Base-by-base conservation (phyloP, 306 rosid species). In the Heteromeles arbutifolia region DNA sequence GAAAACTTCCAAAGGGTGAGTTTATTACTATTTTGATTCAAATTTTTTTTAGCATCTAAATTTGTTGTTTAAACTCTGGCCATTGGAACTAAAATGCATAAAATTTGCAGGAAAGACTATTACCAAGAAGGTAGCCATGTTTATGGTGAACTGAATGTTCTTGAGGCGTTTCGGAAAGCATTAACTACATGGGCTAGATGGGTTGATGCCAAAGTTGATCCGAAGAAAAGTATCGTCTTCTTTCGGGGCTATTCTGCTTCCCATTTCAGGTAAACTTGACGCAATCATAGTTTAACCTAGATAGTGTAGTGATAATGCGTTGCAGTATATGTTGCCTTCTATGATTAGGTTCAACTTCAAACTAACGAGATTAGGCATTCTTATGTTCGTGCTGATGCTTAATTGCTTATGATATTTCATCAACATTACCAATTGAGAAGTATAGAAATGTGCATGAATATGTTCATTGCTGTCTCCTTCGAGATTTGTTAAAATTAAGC, bases 81-180 rank as follows among this genome's bases (percentile, higher is more conserved):
- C 69, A 69, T 24, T 39, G 70, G 45, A 57, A 81, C 78, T 77
- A n/a, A 82, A 29, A 25, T 80, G 4, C 2, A 78, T 57, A 44
- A 25, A 75, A 63, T 81, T 78, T 62, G 69, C 88, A 95, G 99
- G 84, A 84, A 90, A 80, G 97, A 90, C 78, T 95, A 95, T 85
- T 95, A 95, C 86, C 97, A 95, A 89, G 99, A 95, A 86, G 99
- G 99, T 58, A 92, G 84, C 84, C 96, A 95, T 87, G 88, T 95
- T 19, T 90, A 92, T 67, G 80, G 84, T 66, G 92, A 89, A 75
- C 28, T 95, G 83, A 85, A 95, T 74, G 99, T 90, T 79, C 90
- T 89, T 0, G 99, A 95, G 87, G 99, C 99, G 10, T 95, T 95
- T 80, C 82, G 97, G 15, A 95, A 80, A 86, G 99, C 99, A 54